Base-by-base conservation (phyloP, 2,329 filamentous ascomycete genomes). In the Monilinia fructigena region DNA sequence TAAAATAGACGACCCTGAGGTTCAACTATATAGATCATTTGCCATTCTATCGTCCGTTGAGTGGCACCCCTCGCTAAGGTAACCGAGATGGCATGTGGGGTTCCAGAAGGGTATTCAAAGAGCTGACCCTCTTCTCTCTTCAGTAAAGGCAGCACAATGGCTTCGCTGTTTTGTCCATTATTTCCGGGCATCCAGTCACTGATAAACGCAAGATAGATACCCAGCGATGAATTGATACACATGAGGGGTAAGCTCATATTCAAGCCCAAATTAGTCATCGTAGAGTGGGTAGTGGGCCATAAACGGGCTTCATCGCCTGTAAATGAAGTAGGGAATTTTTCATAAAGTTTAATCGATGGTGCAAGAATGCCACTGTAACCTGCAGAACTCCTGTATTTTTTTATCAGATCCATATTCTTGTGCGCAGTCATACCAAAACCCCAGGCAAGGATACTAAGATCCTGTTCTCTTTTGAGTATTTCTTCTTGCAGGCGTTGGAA, bases 371-470 rank as follows among this genome's bases (percentile, higher is more conserved):
- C 35, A 20, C 16, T 18, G n/a, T n/a, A 56, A 14, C n/a, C n/a
- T 56, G 8, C 40, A 45, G 23, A 42, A 35, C 2, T 35, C 31
- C 5, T 35, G 14, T 38, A 35, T 7, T 26, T 14, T 7, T 26
- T 14, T 1, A n/a, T 40, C 38, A 12, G n/a, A n/a, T 10, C 7
- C 26, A 14, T n/a, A 56, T 14, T 56, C 7, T 42, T 38, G 26
- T 38, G 35, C 35, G n/a, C 18, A n/a, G 23, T 61, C 55, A 50
- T 54, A 42, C 40, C 38, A 42, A 42, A 56, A 12, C 55, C 56
- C 64, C 64, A 66, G 23, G 64, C 64, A 26, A 61, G 60, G 7
- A 66, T 50, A n/a, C 55, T 54, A 4, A 61, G 47, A 38, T 62
- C 55, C 20, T 54, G 40, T 11, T 40, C 48, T 10, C 26, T 61